These are phyloP conservation scores for Candida dendrica DNA, from an alignment of 805 yeast species.

Conservation along the genomic window DNA sequence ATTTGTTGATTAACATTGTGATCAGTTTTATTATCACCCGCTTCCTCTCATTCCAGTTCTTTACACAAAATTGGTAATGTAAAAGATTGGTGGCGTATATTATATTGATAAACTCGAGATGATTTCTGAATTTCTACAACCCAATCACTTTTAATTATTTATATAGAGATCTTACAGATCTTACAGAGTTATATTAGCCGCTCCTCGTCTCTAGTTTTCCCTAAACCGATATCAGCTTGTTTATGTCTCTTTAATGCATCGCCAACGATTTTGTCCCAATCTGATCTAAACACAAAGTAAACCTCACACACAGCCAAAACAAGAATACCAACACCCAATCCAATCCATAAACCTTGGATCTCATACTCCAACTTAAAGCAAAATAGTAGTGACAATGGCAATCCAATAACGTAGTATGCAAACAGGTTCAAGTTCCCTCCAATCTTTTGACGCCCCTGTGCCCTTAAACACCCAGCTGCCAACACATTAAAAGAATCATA, in stretches of 20 bases:
- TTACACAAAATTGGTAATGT: too few relatives aligned
- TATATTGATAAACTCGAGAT: too few relatives aligned
- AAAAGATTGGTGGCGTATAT: too few relatives aligned
- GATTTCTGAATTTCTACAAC: too few relatives aligned
- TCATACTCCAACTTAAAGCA: slow-evolving; percentile 43
- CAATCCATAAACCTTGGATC: slow-evolving; percentile 67
- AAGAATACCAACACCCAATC: slow-evolving; percentile 59
- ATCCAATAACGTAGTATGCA: slow-evolving; percentile 64
- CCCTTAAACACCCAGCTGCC: slow-evolving; percentile 69
- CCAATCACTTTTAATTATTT: too few relatives aligned
- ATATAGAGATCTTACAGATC: too few relatives aligned
- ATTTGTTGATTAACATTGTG: too few relatives aligned
- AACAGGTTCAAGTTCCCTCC: slow-evolving; percentile 66
- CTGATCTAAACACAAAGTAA: slow-evolving; percentile 35
- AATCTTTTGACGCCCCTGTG: slow-evolving; percentile 67
- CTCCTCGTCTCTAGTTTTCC: background rate
- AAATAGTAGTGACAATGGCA: slow-evolving; percentile 56
- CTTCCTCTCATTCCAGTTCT: too few relatives aligned
- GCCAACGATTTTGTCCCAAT: slow-evolving; percentile 45
- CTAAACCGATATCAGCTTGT: background rate
- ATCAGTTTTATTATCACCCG: too few relatives aligned
- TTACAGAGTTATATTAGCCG: too few relatives aligned
- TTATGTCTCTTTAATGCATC: slow-evolving; percentile 23
- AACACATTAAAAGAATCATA: slow-evolving; percentile 69
- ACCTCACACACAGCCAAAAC: slow-evolving; percentile 45